Evolutionary conservation across 352 stramenopile genomes (phyloP).

Genomic region (Phytophthora cajani): DNA sequence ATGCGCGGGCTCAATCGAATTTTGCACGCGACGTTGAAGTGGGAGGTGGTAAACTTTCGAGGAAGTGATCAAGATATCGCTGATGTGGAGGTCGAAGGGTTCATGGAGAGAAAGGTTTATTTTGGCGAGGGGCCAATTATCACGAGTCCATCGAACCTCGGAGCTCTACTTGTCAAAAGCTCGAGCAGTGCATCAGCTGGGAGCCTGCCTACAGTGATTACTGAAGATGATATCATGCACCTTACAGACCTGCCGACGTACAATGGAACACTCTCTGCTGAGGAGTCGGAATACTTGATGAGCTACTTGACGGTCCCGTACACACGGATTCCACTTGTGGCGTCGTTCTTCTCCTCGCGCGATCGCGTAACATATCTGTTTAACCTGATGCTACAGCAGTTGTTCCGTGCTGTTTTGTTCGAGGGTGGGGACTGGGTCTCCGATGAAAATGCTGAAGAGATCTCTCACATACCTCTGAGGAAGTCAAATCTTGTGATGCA

Average conservation of each 20-base stretch:
- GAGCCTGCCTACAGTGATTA: constrained; percentile 66
- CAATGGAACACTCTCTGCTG: constrained; percentile 94
- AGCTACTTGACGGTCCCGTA: constrained; percentile 99
- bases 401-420: constrained; percentile 91
- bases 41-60: constrained; percentile 90
- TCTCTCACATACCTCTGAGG: constrained; percentile 78
- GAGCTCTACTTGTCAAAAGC: constrained; percentile 61
- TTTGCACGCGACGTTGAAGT: constrained; percentile 74
- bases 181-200: constrained; percentile 46
- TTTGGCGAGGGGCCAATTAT: constrained; percentile 89
- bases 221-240: constrained; percentile 98
- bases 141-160: constrained; percentile 77
- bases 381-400: constrained; percentile 78
- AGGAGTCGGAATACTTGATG: constrained; percentile 98
- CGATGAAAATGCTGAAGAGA: constrained; percentile 63
- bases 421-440: constrained; percentile 89
- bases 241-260: constrained; percentile 96
- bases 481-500: constrained; percentile 85
- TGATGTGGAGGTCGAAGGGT: constrained; percentile 88
- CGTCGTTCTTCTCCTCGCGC: constrained; percentile 96
- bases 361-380: constrained; percentile 92
- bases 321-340: constrained; percentile 96
- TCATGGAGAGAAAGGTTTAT: constrained; percentile 88
- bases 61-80: constrained; percentile 90
- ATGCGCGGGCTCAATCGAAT: constrained; percentile 73